A percentile compares a stretch with the other conserved stretches of the same genome.
Evolutionary conservation across 768 basidiomycete genomes (phyloP).

Genomic region (Leucocoprinus birnbaumii): DNA sequence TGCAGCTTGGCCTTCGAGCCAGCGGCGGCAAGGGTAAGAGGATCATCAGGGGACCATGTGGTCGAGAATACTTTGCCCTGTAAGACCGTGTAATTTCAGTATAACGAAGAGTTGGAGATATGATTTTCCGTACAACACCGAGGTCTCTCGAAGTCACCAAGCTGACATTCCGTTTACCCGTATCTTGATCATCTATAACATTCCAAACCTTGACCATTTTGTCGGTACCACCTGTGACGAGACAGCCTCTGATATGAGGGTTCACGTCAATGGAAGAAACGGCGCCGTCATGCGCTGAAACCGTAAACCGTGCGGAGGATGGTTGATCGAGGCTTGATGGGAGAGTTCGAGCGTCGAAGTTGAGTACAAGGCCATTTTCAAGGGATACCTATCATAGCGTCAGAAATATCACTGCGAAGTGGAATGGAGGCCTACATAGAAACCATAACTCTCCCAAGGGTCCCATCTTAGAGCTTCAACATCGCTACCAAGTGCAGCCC

Average conservation of each 20-base stretch:
- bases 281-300: slow-evolving; percentile 92
- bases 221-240: slow-evolving; percentile 93
- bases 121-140: slow-evolving; percentile 65
- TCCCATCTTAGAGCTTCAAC: slow-evolving; percentile 96
- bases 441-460: slow-evolving; percentile 85
- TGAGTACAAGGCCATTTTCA: slow-evolving; percentile 91
- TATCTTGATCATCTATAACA: slow-evolving; percentile 59
- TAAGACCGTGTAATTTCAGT: slow-evolving; percentile 3
- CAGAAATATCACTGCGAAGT: background rate
- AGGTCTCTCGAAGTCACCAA: slow-evolving; percentile 87
- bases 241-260: slow-evolving; percentile 83
- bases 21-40: slow-evolving; percentile 89
- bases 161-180: slow-evolving; percentile 71
- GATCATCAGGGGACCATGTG: slow-evolving; percentile 90
- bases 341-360: slow-evolving; percentile 86
- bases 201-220: slow-evolving; percentile 98
- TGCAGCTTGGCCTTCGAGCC: slow-evolving; percentile 94
- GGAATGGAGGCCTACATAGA: slow-evolving; percentile 61
- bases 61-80: slow-evolving; percentile 97
- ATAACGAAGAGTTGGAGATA: background rate
- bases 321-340: slow-evolving; percentile 63
- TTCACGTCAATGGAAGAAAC: slow-evolving; percentile 89
- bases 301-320: slow-evolving; percentile 77
- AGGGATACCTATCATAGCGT: slow-evolving; percentile 70
- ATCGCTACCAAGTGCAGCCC: slow-evolving; percentile 85